These are phyloP conservation scores for Clitoria ternatea DNA, from an alignment of 306 rosid genomes.

Conservation along the genomic window DNA sequence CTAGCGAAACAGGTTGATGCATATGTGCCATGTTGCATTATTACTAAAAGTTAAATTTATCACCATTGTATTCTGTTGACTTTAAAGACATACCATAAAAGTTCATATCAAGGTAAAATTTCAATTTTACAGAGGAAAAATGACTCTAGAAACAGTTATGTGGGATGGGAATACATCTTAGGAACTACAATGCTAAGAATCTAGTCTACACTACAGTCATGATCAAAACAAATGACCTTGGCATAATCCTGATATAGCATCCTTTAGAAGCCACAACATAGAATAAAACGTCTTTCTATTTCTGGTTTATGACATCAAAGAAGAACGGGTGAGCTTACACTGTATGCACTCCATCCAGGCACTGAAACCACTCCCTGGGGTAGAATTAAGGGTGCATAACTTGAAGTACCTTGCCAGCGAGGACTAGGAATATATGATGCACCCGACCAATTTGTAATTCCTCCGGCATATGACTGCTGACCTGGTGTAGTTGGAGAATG, in stretches of 20 bases:
- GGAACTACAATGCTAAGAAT: background rate
- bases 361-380: conserved; percentile 92
- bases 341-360: conserved; percentile 83
- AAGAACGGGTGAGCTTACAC: conserved; percentile 51
- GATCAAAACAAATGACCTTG: background rate
- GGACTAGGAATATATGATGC: conserved; percentile 81
- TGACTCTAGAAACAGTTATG: background rate
- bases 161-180: background rate
- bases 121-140: conserved; percentile 8
- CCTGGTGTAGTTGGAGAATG: conserved; percentile 79
- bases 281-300: background rate
- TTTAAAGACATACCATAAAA: background rate
- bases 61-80: background rate
- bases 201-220: background rate
- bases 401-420: conserved; percentile 92
- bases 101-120: background rate
- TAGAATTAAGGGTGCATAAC: conserved; percentile 73
- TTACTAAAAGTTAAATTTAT: conserved; percentile 6
- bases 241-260: background rate
- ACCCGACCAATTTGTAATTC: conserved; percentile 79
- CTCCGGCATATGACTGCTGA: conserved; percentile 81
- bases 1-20: background rate
- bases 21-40: conserved; percentile 3
- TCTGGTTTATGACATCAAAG: conserved; percentile 6
- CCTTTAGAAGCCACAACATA: conserved; percentile 1